A percentile compares a stretch with the other conserved stretches of the same genome.
Conservation (phyloP, 2,329 filamentous ascomycete species). For the Claviceps sp. region DNA sequence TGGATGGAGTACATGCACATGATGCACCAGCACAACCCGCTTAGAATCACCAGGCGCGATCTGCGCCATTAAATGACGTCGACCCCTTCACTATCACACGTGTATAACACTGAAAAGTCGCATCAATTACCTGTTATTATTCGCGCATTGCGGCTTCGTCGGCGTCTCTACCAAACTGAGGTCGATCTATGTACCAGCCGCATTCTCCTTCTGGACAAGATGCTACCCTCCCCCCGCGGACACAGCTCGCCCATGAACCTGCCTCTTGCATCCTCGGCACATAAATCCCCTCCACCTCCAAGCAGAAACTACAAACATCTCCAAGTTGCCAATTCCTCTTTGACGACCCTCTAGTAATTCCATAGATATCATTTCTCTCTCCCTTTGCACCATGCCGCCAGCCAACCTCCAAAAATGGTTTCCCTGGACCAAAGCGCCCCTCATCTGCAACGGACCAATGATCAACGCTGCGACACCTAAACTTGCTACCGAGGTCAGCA, state of each 20-base stretch:
- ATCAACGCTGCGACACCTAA: slow-evolving; percentile 18
- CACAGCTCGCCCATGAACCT: not conserved
- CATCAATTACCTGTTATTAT: not conserved
- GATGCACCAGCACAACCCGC: no score
- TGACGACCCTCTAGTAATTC: no score
- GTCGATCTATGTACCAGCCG: no score
- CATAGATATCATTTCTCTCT: no score
- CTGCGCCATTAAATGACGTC: not conserved
- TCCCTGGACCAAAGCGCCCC: slow-evolving; percentile 16
- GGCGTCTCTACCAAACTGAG: no score
- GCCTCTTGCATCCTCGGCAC: not conserved
- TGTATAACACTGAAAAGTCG: not conserved
- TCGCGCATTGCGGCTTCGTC: no score
- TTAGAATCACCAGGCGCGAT: no score
- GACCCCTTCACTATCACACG: not conserved
- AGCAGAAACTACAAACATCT: no score
- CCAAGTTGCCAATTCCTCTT: no score
- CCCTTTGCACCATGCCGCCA: slow-evolving; percentile 11
- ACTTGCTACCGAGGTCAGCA: slow-evolving; percentile 24
- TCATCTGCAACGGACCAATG: slow-evolving; percentile 26
- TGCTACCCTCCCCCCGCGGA: not conserved
- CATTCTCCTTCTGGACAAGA: not conserved
- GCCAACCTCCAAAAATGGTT: slow-evolving; percentile 16
- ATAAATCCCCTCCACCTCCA: no score
- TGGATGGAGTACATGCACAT: no score